These are phyloP conservation scores for Pyricularia sp. DNA, from an alignment of 2,329 filamentous ascomycete genomes.

Conservation along the genomic window DNA sequence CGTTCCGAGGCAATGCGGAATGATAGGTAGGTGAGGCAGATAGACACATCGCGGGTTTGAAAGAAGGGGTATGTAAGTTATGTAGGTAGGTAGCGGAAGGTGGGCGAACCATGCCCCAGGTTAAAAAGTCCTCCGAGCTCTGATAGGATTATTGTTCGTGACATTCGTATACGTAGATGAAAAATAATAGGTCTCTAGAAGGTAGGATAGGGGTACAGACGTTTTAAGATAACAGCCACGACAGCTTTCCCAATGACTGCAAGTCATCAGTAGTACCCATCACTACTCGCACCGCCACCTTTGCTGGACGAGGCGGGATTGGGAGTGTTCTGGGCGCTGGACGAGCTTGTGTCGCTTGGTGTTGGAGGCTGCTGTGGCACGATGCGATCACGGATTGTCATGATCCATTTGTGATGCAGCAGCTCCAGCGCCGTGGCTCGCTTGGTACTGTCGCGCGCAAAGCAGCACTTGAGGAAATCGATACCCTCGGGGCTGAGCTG, in stretches of 20 bases:
- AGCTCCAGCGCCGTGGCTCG: constrained; percentile 79
- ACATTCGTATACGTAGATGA: not conserved
- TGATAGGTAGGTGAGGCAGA: not conserved
- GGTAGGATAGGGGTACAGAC: not conserved
- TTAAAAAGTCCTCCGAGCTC: not conserved
- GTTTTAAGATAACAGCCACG: not conserved
- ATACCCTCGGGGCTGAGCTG: constrained; percentile 79
- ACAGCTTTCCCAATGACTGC: not conserved
- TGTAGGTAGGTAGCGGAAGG: not conserved
- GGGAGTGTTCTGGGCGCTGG: constrained; percentile 27
- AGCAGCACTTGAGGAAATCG: constrained; percentile 82
- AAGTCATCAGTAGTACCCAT: constrained; percentile 23
- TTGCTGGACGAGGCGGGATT: constrained; percentile 19
- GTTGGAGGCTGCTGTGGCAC: constrained; percentile 47
- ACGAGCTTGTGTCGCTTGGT: constrained; percentile 43
- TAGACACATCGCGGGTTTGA: not conserved
- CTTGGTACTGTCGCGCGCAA: constrained; percentile 71
- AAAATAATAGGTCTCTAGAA: not conserved
- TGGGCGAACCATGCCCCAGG: not conserved
- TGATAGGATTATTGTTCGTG: not conserved
- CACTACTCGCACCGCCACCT: constrained; percentile 16
- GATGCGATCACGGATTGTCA: constrained; percentile 54
- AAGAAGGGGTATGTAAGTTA: not conserved
- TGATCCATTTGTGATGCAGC: constrained; percentile 87
- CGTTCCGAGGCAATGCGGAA: not conserved